A percentile compares a stretch with the other conserved stretches of the same genome.
phyloP scores from a whole-genome alignment of 1,284 basidiomycete species.

The Malassezia equina region DNA sequence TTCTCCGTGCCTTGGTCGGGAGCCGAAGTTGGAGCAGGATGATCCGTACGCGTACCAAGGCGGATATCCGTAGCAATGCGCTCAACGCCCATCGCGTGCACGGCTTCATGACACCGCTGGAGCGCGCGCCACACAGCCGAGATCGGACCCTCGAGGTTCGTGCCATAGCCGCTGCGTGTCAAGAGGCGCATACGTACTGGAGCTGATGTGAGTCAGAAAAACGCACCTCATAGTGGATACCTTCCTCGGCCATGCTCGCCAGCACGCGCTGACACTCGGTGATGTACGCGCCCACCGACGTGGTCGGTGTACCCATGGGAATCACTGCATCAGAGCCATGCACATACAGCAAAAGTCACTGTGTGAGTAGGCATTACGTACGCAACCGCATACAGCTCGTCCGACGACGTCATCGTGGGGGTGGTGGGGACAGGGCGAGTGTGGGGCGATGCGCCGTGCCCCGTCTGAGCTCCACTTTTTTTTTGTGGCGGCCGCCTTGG shows the following conservation, averaged over 20 bases:
- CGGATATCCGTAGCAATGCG: slow-evolving; percentile 47
- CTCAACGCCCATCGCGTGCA: slow-evolving; percentile 40
- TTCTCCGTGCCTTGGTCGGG: slow-evolving; percentile 34
- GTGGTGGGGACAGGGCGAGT: no score
- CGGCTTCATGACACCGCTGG: slow-evolving; percentile 41
- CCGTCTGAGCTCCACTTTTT: neutral
- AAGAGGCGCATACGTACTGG: slow-evolving; percentile 1
- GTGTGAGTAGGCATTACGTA: slow-evolving; percentile 5
- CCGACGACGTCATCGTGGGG: neutral
- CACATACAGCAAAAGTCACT: slow-evolving; percentile 39
- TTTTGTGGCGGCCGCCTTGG: neutral
- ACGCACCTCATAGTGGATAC: slow-evolving; percentile 41
- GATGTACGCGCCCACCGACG: slow-evolving; percentile 44
- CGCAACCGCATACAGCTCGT: slow-evolving; percentile 18
- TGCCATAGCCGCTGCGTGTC: slow-evolving; percentile 42
- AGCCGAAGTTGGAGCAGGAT: slow-evolving; percentile 20
- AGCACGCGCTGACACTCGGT: slow-evolving; percentile 44
- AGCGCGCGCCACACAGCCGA: slow-evolving; percentile 35
- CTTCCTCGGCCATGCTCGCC: slow-evolving; percentile 29
- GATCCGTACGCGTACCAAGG: slow-evolving; percentile 41
- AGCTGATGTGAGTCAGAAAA: neutral
- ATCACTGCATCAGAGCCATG: slow-evolving; percentile 24
- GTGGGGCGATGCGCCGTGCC: no score
- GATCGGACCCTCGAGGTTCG: slow-evolving; percentile 43
- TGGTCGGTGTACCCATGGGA: slow-evolving; percentile 41